A percentile compares a stretch with the other conserved stretches of the same genome.
phyloP scores from a whole-genome alignment of 2,329 filamentous ascomycete genomes.

The Pseudocercospora vitis region DNA sequence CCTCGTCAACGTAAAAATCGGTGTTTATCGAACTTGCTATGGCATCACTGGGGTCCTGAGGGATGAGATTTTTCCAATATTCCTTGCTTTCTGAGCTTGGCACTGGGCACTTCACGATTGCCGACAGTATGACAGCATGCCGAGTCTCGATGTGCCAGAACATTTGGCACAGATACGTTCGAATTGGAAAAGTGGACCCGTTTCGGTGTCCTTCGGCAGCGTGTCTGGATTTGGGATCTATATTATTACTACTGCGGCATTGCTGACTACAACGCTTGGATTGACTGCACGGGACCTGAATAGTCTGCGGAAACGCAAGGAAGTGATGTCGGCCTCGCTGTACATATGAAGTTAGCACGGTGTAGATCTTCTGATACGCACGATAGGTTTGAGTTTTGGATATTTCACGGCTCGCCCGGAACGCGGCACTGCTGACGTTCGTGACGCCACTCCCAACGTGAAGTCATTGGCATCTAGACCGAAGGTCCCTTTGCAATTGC shows the following conservation, averaged over 20 bases:
- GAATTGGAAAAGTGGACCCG: slow-evolving; percentile 42
- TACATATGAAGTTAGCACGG: background rate
- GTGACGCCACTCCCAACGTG: slow-evolving; percentile 1
- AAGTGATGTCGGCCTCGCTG: background rate
- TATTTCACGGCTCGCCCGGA: background rate
- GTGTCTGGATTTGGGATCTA: slow-evolving; percentile 37
- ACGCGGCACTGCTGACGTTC: background rate
- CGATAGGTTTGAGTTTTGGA: background rate
- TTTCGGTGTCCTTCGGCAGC: slow-evolving; percentile 40
- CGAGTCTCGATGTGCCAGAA: slow-evolving; percentile 25
- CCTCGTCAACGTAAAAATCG: slow-evolving; percentile 37
- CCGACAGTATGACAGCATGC: slow-evolving; percentile 31
- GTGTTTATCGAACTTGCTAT: slow-evolving; percentile 24
- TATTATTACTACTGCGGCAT: slow-evolving; percentile 35
- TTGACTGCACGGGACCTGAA: slow-evolving; percentile 19
- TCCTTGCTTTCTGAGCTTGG: slow-evolving; percentile 35
- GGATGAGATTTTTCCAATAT: slow-evolving; percentile 50
- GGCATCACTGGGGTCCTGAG: slow-evolving; percentile 39
- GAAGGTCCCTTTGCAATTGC: no score
- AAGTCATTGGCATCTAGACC: background rate
- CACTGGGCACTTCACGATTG: slow-evolving; percentile 43
- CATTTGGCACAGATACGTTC: slow-evolving; percentile 37
- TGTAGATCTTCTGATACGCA: slow-evolving; percentile 1
- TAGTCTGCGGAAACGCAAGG: background rate
- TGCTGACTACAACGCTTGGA: slow-evolving; percentile 32